Evolutionary conservation across 345 rosid species (phyloP).

Genomic region (Draba incana): DNA sequence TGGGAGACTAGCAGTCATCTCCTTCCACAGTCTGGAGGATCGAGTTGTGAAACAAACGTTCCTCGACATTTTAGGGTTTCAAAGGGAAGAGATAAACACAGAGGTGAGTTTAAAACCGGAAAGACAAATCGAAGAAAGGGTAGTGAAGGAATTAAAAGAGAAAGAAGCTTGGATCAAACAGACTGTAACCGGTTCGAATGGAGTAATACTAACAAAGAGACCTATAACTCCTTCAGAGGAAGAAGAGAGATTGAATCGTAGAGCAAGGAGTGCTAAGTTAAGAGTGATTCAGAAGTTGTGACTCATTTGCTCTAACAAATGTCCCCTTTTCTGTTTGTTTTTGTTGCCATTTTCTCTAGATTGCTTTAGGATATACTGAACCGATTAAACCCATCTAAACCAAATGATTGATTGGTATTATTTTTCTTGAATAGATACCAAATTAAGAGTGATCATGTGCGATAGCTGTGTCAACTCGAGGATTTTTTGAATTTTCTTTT

Average conservation of each 20-base stretch:
- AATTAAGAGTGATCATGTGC: too few relatives aligned
- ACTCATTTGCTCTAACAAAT: background rate
- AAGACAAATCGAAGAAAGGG: conserved; percentile 28
- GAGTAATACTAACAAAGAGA: conserved; percentile 81
- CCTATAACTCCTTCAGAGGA: conserved; percentile 86
- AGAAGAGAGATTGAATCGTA: conserved; percentile 75
- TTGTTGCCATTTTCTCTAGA: conserved; percentile 2
- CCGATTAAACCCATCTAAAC: too few relatives aligned
- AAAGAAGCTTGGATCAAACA: conserved; percentile 71
- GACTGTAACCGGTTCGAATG: conserved; percentile 59
- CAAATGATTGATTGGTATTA: too few relatives aligned
- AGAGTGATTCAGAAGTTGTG: conserved; percentile 73
- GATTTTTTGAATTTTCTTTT: too few relatives aligned
- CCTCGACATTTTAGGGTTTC: conserved; percentile 61
- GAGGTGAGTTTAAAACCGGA: conserved; percentile 30
- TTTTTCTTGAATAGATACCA: too few relatives aligned
- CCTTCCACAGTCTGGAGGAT: conserved; percentile 97
- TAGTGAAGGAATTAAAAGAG: conserved; percentile 30
- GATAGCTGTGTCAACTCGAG: too few relatives aligned
- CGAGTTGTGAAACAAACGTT: conserved; percentile 89
- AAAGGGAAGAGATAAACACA: conserved; percentile 33
- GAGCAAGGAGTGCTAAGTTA: conserved; percentile 88
- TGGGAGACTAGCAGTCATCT: conserved; percentile 88
- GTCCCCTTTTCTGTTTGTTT: background rate
- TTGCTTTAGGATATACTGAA: background rate